Percentiles rank a stretch among this genome's conserved stretches.
phyloP scores from a whole-genome alignment of 202 grass and related monocot genomes.

The Dendrocalamus latiflorus region DNA sequence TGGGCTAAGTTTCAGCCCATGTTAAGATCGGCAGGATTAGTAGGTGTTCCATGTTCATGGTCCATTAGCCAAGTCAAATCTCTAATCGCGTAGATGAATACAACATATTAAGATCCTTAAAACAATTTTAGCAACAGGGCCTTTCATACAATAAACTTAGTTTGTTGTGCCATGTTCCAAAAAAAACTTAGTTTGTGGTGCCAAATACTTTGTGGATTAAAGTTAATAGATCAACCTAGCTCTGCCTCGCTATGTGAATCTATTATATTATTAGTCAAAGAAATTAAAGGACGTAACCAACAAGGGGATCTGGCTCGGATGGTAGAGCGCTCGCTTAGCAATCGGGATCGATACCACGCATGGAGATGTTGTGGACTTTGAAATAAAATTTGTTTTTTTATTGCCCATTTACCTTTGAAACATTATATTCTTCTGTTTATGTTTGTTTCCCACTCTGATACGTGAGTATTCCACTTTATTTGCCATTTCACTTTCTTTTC shows the following conservation, averaged over 20 bases:
- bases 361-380: too few species aligned
- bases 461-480: not conserved
- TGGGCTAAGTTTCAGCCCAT: not conserved
- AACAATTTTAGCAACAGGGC: not conserved
- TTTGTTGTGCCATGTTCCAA: not conserved
- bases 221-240: not conserved
- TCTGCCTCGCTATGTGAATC: too few species aligned
- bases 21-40: not conserved
- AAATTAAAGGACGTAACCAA: too few species aligned
- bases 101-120: not conserved
- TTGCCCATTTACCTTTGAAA: not conserved
- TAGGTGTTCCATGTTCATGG: not conserved
- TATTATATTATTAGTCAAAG: too few species aligned
- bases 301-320: constrained; percentile 20
- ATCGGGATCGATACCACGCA: constrained; percentile 41
- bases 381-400: not conserved
- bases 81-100: not conserved
- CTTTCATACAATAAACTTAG: not conserved
- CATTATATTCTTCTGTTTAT: not conserved
- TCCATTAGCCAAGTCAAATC: not conserved
- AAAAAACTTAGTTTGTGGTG: not conserved
- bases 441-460: not conserved
- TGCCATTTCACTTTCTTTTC: not conserved
- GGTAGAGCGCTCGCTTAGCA: too few species aligned
- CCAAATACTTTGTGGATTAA: not conserved